Base-by-base conservation (phyloP, 2,329 filamentous ascomycete species). In the Mariannaea sp. region DNA sequence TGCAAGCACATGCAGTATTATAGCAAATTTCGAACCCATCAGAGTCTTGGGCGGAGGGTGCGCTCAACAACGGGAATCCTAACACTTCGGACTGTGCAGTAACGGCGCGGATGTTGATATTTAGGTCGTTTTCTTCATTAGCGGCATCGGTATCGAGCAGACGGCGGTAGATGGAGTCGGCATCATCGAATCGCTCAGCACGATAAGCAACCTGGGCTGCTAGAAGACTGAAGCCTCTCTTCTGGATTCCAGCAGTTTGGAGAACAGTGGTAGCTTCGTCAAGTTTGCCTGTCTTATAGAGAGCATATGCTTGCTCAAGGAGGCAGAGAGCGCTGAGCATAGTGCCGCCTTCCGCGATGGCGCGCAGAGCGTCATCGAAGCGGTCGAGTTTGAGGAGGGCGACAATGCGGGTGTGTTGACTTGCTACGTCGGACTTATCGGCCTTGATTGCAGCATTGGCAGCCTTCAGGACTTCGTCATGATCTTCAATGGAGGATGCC, bases 21-120 rank as follows among this genome's bases (percentile, higher is more conserved):
- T 90, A 95, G 9, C 88, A 86, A 20, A 88, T 86, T 74, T 94
- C 90, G 62, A 94, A 94, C 2, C 86, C 83, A 57, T 92, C 88
- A 20, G 88, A 73, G 62, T 89, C 84, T 55, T 61, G 60, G 17
- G 86, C 83, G 53, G 80, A 75, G 6, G 74, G 73, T 7, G 80
- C 76, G 65, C 82, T 77, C 65, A 56, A 48, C 3, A 56, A 36
- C 7, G 62, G 53, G 13, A 65, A 80, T 4, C 84, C 84, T 43
- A 81, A 75, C 88, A 88, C 93, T 58, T 86, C 80, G 10, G 89
- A 73, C 72, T 94, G 90, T 13, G 89, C 87, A 64, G 86, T 80
- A 4, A 84, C 79, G 2, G 90, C 90, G 5, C 84, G 78, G n/a
- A 80, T 76, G 65, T 95, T 95, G 74, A 94, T 92, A 47, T 78